phyloP scores from a whole-genome alignment of 768 basidiomycete species.

The Podaxis pistillaris region DNA sequence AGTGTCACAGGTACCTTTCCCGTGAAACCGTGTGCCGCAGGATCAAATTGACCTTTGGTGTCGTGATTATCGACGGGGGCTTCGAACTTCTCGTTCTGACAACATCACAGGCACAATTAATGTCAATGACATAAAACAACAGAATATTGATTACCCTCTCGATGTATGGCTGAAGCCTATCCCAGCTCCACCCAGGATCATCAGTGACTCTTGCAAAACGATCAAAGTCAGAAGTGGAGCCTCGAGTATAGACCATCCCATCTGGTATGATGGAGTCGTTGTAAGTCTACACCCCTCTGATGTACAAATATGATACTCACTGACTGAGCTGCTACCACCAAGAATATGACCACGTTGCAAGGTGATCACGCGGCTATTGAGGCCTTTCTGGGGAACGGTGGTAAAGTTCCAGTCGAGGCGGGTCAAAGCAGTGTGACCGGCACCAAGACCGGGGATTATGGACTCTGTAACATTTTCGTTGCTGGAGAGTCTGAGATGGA shows the following conservation, averaged over 20 bases:
- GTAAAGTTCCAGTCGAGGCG: slow-evolving; percentile 31
- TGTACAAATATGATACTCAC: slow-evolving; percentile 18
- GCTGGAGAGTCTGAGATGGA: background rate
- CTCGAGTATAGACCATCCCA: slow-evolving; percentile 25
- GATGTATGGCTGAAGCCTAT: slow-evolving; percentile 25
- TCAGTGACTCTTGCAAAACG: slow-evolving; percentile 26
- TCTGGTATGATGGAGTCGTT: background rate
- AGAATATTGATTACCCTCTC: slow-evolving; percentile 18
- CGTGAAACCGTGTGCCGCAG: too few relatives aligned
- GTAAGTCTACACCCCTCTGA: slow-evolving; percentile 11
- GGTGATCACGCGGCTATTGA: slow-evolving; percentile 23
- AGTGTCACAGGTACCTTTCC: too few relatives aligned
- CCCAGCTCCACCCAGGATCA: slow-evolving; percentile 34
- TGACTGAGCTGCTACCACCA: slow-evolving; percentile 31
- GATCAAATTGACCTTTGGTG: too few relatives aligned
- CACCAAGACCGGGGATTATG: slow-evolving; percentile 17
- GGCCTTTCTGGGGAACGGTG: slow-evolving; percentile 25
- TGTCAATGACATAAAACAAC: slow-evolving; percentile 13
- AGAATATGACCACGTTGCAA: slow-evolving; percentile 30
- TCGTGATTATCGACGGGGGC: too few relatives aligned
- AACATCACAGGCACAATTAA: background rate
- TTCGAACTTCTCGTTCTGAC: too few relatives aligned
- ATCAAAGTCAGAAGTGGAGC: slow-evolving; percentile 21
- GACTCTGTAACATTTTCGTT: slow-evolving; percentile 13
- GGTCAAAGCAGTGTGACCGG: background rate